These are phyloP conservation scores for Tylopilus sp. DNA, from an alignment of 768 basidiomycete species.

Conservation along the genomic window DNA sequence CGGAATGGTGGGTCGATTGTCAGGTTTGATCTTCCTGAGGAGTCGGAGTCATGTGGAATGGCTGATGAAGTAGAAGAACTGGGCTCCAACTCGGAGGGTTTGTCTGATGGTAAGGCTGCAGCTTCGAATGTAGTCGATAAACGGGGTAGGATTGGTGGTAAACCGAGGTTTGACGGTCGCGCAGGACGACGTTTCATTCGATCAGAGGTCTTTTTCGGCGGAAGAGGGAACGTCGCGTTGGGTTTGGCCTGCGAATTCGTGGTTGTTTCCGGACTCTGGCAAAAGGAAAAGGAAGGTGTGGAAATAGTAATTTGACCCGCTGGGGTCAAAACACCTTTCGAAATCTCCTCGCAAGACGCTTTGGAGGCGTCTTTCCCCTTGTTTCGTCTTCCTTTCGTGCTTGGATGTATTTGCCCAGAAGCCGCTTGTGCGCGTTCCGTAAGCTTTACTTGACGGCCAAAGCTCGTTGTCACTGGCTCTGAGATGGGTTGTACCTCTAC, in stretches of 20 bases:
- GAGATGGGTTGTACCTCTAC: slow-evolving; percentile 1
- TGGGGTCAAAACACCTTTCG: background rate
- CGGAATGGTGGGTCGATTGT: background rate
- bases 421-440: slow-evolving; percentile 18
- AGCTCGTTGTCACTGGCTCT: slow-evolving; percentile 18
- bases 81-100: background rate
- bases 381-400: background rate
- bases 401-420: background rate
- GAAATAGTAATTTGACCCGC: background rate
- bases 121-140: background rate
- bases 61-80: background rate
- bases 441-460: slow-evolving; percentile 23
- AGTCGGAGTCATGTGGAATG: background rate
- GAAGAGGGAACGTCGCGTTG: background rate
- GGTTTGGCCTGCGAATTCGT: background rate
- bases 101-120: background rate
- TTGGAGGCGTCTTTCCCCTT: slow-evolving; percentile 1
- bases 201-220: background rate
- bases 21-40: background rate
- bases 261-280: background rate
- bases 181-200: slow-evolving; percentile 1
- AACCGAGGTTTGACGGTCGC: slow-evolving; percentile 15
- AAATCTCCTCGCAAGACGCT: background rate
- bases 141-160: background rate
- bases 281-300: background rate